Evolutionary conservation across 2,329 filamentous ascomycete genomes (phyloP), one percentile per base, ranked within the genome.

Genomic region (Stagonosporopsis chrysanthemi): DNA sequence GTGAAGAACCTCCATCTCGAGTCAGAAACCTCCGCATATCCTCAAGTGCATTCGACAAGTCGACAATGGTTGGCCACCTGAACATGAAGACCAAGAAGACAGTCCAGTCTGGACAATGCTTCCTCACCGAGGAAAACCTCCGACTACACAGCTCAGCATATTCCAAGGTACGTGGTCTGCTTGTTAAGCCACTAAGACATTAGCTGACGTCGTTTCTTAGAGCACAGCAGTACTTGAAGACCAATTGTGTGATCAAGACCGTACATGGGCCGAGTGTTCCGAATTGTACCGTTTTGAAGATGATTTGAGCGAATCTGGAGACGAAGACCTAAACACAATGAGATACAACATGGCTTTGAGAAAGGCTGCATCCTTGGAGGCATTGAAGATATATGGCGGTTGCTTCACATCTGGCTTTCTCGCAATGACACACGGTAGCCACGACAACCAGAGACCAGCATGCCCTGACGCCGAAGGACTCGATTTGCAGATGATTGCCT

Each of bases 121-220:
- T 41, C 33, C 61, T 75, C 36, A 74, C 73, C 1, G 69, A 73
- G 41, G 68, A 71, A 42, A 76, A 75, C 55, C 40, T 76, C 28
- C 63, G 66, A 44, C 52, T 69, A 39, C 72, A 76, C 51, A 68
- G 69, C 47, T 66, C 62, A 1, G 52, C 62, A 44, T 64, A 56
- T 29, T 47, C 49, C 17, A 67, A 70, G 64, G 74, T 75, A 55
- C 29, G 61, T 55, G 14, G 31, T 31, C 7, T 23, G 2, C 24
- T 31, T 45, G 7, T 15, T 19, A 14, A 2, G 12, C 22, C n/a
- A 29, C n/a, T 26, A 33, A 38, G 12, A 39, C 29, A n/a, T 12
- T 22, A 22, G 33, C 56, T 68, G 35, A 69, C 38, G 45, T 12
- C 1, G 39, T 1, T 15, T 14, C 24, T 42, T 39, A 67, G 66